Conservation (phyloP, 257 asterid genomes). For the Solanum gandarillasii region DNA sequence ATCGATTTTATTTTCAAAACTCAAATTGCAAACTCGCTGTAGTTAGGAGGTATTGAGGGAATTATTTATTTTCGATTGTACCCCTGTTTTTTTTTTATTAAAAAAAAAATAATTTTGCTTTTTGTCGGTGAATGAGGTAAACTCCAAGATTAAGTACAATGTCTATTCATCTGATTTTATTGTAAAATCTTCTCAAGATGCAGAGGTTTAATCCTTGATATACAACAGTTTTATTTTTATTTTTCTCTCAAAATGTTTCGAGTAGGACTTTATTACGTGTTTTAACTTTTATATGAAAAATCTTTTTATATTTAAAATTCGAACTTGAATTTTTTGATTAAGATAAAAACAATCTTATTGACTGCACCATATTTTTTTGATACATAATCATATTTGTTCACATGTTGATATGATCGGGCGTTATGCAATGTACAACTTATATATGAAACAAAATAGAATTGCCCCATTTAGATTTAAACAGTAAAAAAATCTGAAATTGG, state of each 20-base stretch:
- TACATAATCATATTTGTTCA: not conserved
- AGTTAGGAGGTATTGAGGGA: too few species aligned
- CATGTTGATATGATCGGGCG: not conserved
- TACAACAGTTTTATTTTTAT: too few species aligned
- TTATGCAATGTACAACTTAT: not conserved
- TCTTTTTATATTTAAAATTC: fast-evolving
- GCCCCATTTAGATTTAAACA: not conserved
- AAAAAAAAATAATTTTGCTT: too few species aligned
- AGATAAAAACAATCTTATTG: too few species aligned
- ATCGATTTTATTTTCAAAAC: not conserved
- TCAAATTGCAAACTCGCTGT: not conserved
- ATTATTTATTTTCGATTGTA: too few species aligned
- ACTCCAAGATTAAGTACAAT: not conserved
- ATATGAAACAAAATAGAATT: not conserved
- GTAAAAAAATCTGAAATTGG: not conserved
- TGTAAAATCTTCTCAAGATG: not conserved
- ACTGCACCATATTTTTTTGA: fast-evolving
- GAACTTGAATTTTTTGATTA: fast-evolving
- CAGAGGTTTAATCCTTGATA: not conserved
- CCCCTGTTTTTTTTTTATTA: not conserved
- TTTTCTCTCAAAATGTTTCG: too few species aligned
- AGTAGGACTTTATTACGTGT: too few species aligned
- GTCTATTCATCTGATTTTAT: not conserved
- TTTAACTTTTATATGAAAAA: too few species aligned
- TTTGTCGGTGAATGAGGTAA: not conserved